phyloP scores from a whole-genome alignment of 2,329 filamentous ascomycete species.

The Ambrosiella xylebori region DNA sequence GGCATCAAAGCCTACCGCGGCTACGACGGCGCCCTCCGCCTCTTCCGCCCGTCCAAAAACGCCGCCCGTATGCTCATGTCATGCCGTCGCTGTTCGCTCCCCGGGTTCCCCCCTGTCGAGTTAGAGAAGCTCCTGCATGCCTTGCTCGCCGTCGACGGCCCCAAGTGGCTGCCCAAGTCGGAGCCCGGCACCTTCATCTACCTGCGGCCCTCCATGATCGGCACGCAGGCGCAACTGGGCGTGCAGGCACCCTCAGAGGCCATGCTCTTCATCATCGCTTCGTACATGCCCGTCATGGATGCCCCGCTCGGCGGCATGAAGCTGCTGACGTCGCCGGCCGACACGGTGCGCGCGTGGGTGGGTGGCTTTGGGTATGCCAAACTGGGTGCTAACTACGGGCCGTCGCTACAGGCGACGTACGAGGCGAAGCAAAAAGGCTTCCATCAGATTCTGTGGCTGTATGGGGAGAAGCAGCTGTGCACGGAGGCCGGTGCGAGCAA shows the following conservation, averaged over 20 bases:
- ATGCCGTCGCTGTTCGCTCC: slow-evolving; percentile 52
- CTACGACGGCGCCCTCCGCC: slow-evolving; percentile 52
- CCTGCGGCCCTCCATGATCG: slow-evolving; percentile 74
- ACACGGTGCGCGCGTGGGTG: slow-evolving; percentile 81
- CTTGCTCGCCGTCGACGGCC: slow-evolving; percentile 55
- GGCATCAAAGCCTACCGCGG: slow-evolving; percentile 70
- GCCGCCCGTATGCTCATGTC: slow-evolving; percentile 46
- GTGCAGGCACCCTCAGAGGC: slow-evolving; percentile 66
- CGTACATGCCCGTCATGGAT: slow-evolving; percentile 42
- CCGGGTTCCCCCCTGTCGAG: slow-evolving; percentile 52
- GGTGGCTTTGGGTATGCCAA: slow-evolving; percentile 88
- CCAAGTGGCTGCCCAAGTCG: slow-evolving; percentile 61
- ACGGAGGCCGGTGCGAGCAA: slow-evolving; percentile 87
- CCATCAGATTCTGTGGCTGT: slow-evolving; percentile 88
- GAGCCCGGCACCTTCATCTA: slow-evolving; percentile 60
- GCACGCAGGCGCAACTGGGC: slow-evolving; percentile 61
- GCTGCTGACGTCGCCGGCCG: slow-evolving; percentile 61
- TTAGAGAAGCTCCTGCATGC: slow-evolving; percentile 56
- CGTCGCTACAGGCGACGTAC: slow-evolving; percentile 58
- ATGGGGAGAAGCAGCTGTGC: slow-evolving; percentile 58
- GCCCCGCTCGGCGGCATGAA: slow-evolving; percentile 41
- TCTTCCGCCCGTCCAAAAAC: slow-evolving; percentile 65
- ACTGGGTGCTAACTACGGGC: slow-evolving; percentile 86
- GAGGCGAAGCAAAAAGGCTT: slow-evolving; percentile 59
- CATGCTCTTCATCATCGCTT: slow-evolving; percentile 70